phyloP scores from a whole-genome alignment of 2,329 filamentous ascomycete genomes.

The Didymellaceae sp. region DNA sequence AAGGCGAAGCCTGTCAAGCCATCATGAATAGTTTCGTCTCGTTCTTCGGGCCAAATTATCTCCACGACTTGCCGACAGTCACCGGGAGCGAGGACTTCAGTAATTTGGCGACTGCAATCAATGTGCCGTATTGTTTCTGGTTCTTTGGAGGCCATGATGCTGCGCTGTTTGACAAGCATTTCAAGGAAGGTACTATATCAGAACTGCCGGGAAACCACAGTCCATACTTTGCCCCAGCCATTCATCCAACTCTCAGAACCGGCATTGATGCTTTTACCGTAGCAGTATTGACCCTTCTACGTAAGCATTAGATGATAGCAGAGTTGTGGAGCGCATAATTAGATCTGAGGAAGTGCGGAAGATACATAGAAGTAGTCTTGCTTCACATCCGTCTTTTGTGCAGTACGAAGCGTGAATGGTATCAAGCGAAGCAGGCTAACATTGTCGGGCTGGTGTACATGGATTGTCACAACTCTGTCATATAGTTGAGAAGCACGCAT shows the following conservation, averaged over 20 bases:
- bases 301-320: too few species aligned
- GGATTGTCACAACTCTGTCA: too few species aligned
- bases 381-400: too few species aligned
- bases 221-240: neutral
- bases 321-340: too few species aligned
- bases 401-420: too few species aligned
- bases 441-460: too few species aligned
- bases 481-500: too few species aligned
- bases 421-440: too few species aligned
- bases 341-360: too few species aligned
- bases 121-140: neutral
- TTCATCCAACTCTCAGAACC: neutral
- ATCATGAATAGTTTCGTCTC: neutral
- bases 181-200: neutral
- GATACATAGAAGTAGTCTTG: too few species aligned
- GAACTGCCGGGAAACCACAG: neutral
- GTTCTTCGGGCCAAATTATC: neutral
- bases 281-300: neutral
- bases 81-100: constrained; percentile 1
- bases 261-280: neutral
- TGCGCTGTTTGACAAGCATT: neutral
- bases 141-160: neutral
- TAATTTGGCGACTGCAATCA: neutral
- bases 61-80: neutral
- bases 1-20: neutral